Conservation (phyloP, 306 rosid species). For the Dicorynia guianensis region DNA sequence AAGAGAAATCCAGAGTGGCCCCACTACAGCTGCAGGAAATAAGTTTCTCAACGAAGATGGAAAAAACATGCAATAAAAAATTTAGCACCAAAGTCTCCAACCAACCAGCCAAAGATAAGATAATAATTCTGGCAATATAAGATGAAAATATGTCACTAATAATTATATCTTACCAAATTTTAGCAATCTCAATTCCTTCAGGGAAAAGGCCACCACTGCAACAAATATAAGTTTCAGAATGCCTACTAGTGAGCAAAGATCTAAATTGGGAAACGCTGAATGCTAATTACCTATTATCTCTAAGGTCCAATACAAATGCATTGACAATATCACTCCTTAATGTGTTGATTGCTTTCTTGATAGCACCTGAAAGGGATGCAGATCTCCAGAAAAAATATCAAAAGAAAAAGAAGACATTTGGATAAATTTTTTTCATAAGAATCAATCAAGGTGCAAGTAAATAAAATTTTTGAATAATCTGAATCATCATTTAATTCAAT, state of each 20-base stretch:
- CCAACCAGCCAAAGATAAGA: background rate
- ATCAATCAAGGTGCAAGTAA: slow-evolving; percentile 8
- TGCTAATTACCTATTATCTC: slow-evolving; percentile 87
- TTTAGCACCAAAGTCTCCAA: slow-evolving; percentile 4
- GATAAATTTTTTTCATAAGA: slow-evolving; percentile 21
- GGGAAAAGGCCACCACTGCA: slow-evolving; percentile 99
- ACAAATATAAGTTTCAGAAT: slow-evolving; percentile 62
- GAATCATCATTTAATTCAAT: slow-evolving; percentile 11
- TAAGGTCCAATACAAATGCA: slow-evolving; percentile 96
- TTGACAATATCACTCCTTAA: slow-evolving; percentile 75
- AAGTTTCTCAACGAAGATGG: slow-evolving; percentile 18
- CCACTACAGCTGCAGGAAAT: slow-evolving; percentile 25
- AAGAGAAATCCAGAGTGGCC: background rate
- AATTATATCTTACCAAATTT: slow-evolving; percentile 79
- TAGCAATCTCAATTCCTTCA: slow-evolving; percentile 97
- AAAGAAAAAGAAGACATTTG: slow-evolving; percentile 18
- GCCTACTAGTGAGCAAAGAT: slow-evolving; percentile 41
- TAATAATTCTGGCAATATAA: background rate
- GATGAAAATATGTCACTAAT: slow-evolving; percentile 23
- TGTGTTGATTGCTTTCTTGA: slow-evolving; percentile 88
- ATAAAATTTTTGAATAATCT: slow-evolving; percentile 16
- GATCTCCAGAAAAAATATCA: slow-evolving; percentile 37
- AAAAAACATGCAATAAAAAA: slow-evolving; percentile 12
- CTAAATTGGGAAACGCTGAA: slow-evolving; percentile 37
- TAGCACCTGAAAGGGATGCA: slow-evolving; percentile 69